Evolutionary conservation across 129 eudicot genomes (phyloP).

Genomic region (Helichrysum umbraculigerum): DNA sequence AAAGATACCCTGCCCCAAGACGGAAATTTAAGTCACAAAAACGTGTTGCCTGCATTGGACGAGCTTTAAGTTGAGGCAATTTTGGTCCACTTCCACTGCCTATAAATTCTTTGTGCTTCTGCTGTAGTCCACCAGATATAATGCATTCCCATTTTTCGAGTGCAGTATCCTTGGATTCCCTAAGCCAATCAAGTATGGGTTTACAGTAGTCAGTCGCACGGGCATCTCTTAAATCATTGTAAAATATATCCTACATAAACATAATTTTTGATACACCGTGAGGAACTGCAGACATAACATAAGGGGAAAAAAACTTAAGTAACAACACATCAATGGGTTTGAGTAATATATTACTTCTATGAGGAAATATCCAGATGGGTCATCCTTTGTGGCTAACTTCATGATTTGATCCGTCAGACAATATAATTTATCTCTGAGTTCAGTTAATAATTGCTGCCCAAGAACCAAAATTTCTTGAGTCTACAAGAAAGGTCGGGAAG

Average conservation of each 20-base stretch:
- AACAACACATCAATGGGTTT: neutral
- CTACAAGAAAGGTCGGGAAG: conserved; percentile 37
- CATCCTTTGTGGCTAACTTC: conserved; percentile 52
- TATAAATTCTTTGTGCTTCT: conserved; percentile 52
- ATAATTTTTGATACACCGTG: neutral
- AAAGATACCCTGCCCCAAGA: conserved; percentile 89
- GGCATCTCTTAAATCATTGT: conserved; percentile 63
- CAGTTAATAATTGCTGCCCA: conserved; percentile 71
- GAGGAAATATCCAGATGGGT: conserved; percentile 88
- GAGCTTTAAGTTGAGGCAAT: conserved; percentile 60
- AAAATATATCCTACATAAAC: conserved; percentile 65
- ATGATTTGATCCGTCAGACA: conserved; percentile 78
- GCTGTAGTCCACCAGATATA: conserved; percentile 61
- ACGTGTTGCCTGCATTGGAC: conserved; percentile 55
- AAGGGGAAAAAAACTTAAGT: neutral
- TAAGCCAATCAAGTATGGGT: conserved; percentile 80
- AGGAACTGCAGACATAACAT: neutral
- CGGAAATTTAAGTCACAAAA: conserved; percentile 75
- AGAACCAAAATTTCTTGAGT: conserved; percentile 84
- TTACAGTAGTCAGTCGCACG: conserved; percentile 69
- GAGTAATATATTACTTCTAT: conserved; percentile 50
- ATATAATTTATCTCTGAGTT: conserved; percentile 71
- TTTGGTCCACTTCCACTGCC: conserved; percentile 39
- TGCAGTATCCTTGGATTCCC: conserved; percentile 61
- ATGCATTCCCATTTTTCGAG: conserved; percentile 81